A percentile compares a stretch with the other conserved stretches of the same genome.
Evolutionary conservation across 2,329 filamentous ascomycete genomes (phyloP).

Genomic region (Dothistroma pini): DNA sequence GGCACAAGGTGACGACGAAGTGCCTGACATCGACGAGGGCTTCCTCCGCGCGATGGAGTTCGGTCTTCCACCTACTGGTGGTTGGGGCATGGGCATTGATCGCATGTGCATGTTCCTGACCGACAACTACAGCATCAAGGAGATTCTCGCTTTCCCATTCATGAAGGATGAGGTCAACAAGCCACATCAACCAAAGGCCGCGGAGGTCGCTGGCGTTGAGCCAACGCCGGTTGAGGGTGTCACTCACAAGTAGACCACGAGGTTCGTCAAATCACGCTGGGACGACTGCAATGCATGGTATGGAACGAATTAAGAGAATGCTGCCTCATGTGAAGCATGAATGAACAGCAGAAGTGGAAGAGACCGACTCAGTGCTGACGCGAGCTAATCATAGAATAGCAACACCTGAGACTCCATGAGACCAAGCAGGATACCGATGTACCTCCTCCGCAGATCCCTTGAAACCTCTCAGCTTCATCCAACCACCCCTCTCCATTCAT

Average conservation of each 20-base stretch:
- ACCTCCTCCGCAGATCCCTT: not conserved
- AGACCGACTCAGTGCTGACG: too few relatives aligned
- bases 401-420: not conserved
- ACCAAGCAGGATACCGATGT: not conserved
- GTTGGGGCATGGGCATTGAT: conserved; percentile 93
- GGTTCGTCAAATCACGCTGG: not conserved
- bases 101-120: conserved; percentile 94
- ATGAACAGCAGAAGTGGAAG: too few relatives aligned
- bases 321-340: not conserved
- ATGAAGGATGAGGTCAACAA: conserved; percentile 73
- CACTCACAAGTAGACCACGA: conserved; percentile 10
- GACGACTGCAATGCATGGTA: not conserved
- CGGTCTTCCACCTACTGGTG: conserved; percentile 87
- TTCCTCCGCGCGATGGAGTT: conserved; percentile 90
- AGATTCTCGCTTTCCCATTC: conserved; percentile 94
- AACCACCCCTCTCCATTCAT: not conserved
- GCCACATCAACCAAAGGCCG: conserved; percentile 49
- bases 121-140: conserved; percentile 92
- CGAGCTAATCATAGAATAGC: not conserved
- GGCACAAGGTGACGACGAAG: conserved; percentile 94
- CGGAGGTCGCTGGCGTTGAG: conserved; percentile 60
- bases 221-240: conserved; percentile 56
- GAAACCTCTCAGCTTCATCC: not conserved
- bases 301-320: not conserved
- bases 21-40: conserved; percentile 91